Conservation (phyloP, 345 rosid genomes). For the Arabidopsis thaliana region DNA sequence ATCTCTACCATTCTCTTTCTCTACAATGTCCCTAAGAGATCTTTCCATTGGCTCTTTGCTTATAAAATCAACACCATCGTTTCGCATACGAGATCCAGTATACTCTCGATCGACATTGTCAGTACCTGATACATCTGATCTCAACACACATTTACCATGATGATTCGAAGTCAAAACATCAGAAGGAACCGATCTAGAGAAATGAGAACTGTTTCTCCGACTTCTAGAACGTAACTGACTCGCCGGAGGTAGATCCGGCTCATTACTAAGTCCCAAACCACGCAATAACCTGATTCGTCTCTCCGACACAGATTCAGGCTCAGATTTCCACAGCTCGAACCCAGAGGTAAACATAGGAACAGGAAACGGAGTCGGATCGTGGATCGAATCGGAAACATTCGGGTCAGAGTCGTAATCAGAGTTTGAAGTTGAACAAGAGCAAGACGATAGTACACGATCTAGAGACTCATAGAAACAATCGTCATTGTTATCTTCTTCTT, state of each 20-base stretch:
- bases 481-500: conserved; percentile 47
- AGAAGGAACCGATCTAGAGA: conserved; percentile 52
- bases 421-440: conserved; percentile 69
- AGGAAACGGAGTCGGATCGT: conserved; percentile 47
- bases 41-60: conserved; percentile 50
- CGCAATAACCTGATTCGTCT: conserved; percentile 66
- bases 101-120: conserved; percentile 42
- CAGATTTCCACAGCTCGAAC: conserved; percentile 83
- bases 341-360: conserved; percentile 56
- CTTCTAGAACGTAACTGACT: conserved; percentile 45
- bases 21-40: conserved; percentile 42
- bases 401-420: conserved; percentile 64
- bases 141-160: conserved; percentile 45
- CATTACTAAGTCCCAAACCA: conserved; percentile 69
- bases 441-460: conserved; percentile 75
- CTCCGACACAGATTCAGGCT: conserved; percentile 77
- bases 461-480: conserved; percentile 81
- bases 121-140: conserved; percentile 51
- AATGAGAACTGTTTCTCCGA: conserved; percentile 40
- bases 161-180: conserved; percentile 44
- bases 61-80: conserved; percentile 30
- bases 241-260: conserved; percentile 56
- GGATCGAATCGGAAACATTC: conserved; percentile 41
- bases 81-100: conserved; percentile 40
- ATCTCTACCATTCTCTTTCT: conserved; percentile 43